These are phyloP conservation scores for Rosellinia necatrix DNA, from an alignment of 2,329 filamentous ascomycete species.

Conservation along the genomic window DNA sequence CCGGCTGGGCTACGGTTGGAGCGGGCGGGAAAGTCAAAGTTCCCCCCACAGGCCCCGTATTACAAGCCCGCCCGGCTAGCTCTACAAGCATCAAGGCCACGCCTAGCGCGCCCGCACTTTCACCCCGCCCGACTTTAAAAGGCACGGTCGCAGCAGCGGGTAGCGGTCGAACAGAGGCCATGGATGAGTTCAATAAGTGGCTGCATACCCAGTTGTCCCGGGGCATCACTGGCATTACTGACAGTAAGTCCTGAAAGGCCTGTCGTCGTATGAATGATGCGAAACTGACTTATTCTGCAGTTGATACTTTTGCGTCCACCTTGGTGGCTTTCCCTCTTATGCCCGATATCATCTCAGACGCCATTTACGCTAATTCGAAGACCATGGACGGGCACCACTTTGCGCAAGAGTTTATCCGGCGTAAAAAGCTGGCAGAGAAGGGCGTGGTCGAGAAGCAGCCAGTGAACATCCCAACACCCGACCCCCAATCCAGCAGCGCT, in stretches of 20 bases:
- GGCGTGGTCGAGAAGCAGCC: conserved; percentile 80
- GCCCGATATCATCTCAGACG: conserved; percentile 81
- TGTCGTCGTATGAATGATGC: neutral
- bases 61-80: conserved; percentile 53
- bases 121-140: conserved; percentile 57
- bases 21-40: conserved; percentile 89
- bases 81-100: conserved; percentile 49
- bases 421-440: conserved; percentile 91
- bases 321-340: conserved; percentile 79
- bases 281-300: conserved; percentile 48
- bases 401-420: conserved; percentile 90
- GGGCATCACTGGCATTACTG: conserved; percentile 62
- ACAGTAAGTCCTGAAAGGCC: conserved; percentile 50
- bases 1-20: conserved; percentile 93
- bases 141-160: conserved; percentile 53
- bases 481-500: conserved; percentile 50
- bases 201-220: conserved; percentile 77
- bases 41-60: conserved; percentile 66
- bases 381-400: conserved; percentile 94
- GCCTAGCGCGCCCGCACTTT: conserved; percentile 44
- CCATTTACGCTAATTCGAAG: conserved; percentile 82
- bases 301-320: conserved; percentile 78
- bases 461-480: conserved; percentile 51
- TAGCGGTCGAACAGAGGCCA: conserved; percentile 59
- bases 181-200: conserved; percentile 96